phyloP scores from a whole-genome alignment of 169 alveolate species.

The Plasmodium knowlesi region DNA sequence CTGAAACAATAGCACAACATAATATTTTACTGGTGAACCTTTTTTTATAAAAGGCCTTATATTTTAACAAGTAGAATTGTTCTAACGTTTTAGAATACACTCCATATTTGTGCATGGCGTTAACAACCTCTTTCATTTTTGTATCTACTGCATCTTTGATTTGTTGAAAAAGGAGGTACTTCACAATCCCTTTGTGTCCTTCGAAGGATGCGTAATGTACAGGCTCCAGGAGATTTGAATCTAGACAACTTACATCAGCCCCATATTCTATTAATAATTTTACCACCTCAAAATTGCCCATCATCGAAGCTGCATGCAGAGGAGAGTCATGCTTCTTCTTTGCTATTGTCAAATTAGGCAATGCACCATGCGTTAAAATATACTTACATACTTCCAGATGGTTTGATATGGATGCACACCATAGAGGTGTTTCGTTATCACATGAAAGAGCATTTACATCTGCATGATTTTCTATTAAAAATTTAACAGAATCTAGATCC shows the following conservation, averaged over 20 bases:
- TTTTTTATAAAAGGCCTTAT: constrained; percentile 54
- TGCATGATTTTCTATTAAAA: constrained; percentile 42
- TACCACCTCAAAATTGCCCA: constrained; percentile 76
- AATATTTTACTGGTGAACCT: constrained; percentile 29
- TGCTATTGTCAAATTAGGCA: constrained; percentile 1
- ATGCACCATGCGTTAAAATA: constrained; percentile 30
- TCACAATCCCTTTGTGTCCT: constrained; percentile 74
- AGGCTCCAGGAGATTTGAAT: constrained; percentile 35
- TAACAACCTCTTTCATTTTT: constrained; percentile 22
- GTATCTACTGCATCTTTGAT: constrained; percentile 11
- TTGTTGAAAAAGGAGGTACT: constrained; percentile 38
- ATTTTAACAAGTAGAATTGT: constrained; percentile 14
- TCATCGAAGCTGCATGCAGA: constrained; percentile 83
- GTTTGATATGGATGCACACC: constrained; percentile 73
- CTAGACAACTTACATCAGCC: constrained; percentile 75
- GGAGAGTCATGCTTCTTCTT: constrained; percentile 72
- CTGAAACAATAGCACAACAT: constrained; percentile 65
- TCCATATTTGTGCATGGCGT: constrained; percentile 47
- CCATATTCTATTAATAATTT: constrained; percentile 60
- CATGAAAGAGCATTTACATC: constrained; percentile 52
- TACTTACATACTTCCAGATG: constrained; percentile 43
- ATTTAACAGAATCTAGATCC: constrained; percentile 36
- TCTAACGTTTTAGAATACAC: constrained; percentile 42
- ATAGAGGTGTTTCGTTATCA: constrained; percentile 60
- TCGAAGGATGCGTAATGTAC: constrained; percentile 65